Evolutionary conservation across 2,329 filamentous ascomycete species (phyloP).

Genomic region (Neurospora sp.): DNA sequence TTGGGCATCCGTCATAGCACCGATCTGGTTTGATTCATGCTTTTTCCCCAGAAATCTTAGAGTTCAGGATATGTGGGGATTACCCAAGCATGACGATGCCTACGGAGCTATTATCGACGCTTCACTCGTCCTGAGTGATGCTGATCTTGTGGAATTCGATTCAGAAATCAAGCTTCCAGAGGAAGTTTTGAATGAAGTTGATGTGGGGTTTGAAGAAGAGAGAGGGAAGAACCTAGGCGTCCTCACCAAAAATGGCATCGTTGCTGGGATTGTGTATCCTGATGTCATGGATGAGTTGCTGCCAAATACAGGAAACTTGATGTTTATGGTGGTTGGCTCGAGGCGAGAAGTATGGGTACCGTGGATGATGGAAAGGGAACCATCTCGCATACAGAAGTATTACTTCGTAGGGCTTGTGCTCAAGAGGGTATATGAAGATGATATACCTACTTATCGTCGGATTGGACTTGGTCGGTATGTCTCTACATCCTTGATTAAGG

Average conservation of each 20-base stretch:
- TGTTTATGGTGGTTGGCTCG: neutral
- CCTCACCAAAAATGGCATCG: neutral
- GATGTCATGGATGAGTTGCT: neutral
- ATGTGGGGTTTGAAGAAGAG: too few relatives aligned
- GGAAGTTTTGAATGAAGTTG: too few relatives aligned
- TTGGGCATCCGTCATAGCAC: neutral
- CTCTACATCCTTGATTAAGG: rapidly evolving
- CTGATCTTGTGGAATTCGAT: neutral
- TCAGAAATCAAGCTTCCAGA: too few relatives aligned
- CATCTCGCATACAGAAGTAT: too few relatives aligned
- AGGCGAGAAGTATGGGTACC: too few relatives aligned
- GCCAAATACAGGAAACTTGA: neutral
- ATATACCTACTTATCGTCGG: neutral
- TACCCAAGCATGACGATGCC: neutral
- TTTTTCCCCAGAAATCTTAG: too few relatives aligned
- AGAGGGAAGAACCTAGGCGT: neutral
- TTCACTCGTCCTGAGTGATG: neutral
- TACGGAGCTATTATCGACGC: neutral
- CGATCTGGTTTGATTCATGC: neutral
- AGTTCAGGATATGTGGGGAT: neutral
- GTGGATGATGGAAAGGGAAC: too few relatives aligned
- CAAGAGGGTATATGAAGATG: neutral
- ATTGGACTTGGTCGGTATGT: neutral
- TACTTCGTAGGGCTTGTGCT: neutral
- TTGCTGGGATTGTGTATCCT: neutral